Conservation (phyloP, 805 yeast genomes). For the Lipomyces mesembrius region DNA sequence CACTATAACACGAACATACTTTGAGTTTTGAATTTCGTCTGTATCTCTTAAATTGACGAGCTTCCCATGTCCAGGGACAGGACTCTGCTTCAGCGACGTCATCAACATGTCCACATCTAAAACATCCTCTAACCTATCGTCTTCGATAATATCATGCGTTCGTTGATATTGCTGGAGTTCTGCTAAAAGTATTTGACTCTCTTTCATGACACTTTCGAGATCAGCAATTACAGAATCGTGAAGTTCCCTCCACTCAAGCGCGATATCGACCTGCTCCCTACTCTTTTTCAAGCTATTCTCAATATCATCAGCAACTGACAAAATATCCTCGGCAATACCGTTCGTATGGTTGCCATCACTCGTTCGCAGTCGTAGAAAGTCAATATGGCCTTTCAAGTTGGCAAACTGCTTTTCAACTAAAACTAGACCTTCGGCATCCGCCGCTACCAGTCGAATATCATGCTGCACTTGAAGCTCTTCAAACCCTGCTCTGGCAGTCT, state of each 20-base stretch:
- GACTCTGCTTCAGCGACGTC: slow-evolving; percentile 29
- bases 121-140: not conserved
- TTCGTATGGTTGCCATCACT: not conserved
- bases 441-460: slow-evolving; percentile 17
- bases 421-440: slow-evolving; percentile 7
- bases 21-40: slow-evolving; percentile 19
- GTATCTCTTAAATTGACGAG: slow-evolving; percentile 23
- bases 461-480: slow-evolving; percentile 18
- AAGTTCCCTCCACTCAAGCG: slow-evolving; percentile 34
- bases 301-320: slow-evolving; percentile 15
- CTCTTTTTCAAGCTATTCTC: slow-evolving; percentile 8
- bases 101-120: slow-evolving; percentile 15
- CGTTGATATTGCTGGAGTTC: slow-evolving; percentile 11
- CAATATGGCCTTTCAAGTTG: slow-evolving; percentile 10
- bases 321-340: slow-evolving; percentile 13
- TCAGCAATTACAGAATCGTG: slow-evolving; percentile 19
- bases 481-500: slow-evolving; percentile 8
- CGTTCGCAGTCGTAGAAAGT: slow-evolving; percentile 15
- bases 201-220: slow-evolving; percentile 19
- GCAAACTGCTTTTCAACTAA: slow-evolving; percentile 10
- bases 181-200: slow-evolving; percentile 13
- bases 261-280: slow-evolving; percentile 28
- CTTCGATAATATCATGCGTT: not conserved
- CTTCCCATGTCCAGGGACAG: slow-evolving; percentile 29
- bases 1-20: slow-evolving; percentile 9